These are phyloP conservation scores for Urostyla sp. DNA, from an alignment of 73 alveolate species.

Conservation along the genomic window DNA sequence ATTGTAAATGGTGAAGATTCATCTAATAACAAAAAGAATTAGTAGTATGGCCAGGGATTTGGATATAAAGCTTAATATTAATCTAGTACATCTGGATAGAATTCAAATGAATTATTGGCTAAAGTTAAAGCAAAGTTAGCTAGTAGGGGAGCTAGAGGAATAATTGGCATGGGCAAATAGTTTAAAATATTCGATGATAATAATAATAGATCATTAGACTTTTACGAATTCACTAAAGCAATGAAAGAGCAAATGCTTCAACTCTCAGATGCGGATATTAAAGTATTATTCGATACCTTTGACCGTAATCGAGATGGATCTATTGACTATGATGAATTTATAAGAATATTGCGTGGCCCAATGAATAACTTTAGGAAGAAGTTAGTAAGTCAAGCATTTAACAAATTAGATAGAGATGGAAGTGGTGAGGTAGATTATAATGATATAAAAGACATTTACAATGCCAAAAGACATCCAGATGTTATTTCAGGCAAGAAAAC, in stretches of 20 bases:
- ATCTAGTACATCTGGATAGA: not conserved
- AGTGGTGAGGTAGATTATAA: slow-evolving; percentile 70
- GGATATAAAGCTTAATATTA: slow-evolving; percentile 21
- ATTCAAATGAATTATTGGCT: slow-evolving; percentile 34
- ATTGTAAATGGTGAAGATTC: slow-evolving; percentile 41
- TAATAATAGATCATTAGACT: slow-evolving; percentile 45
- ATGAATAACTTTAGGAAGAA: slow-evolving; percentile 72
- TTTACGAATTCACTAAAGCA: slow-evolving; percentile 61
- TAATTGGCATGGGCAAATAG: slow-evolving; percentile 71
- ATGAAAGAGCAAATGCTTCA: slow-evolving; percentile 68
- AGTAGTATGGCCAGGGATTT: slow-evolving; percentile 23
- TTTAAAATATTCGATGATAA: slow-evolving; percentile 72
- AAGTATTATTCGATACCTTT: slow-evolving; percentile 65
- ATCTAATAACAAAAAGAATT: not conserved
- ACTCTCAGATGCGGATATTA: slow-evolving; percentile 49
- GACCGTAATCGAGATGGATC: slow-evolving; percentile 78
- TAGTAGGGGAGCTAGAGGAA: slow-evolving; percentile 77
- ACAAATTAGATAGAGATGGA: too few species aligned
- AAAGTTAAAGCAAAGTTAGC: slow-evolving; percentile 71
- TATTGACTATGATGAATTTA: slow-evolving; percentile 76
- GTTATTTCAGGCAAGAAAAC: too few species aligned
- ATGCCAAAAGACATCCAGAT: too few species aligned
- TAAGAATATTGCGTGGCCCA: slow-evolving; percentile 71
- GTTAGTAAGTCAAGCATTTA: too few species aligned
- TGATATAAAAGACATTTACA: slow-evolving; percentile 65